These are phyloP conservation scores for Penicillium vulpinum DNA, from an alignment of 2,329 filamentous ascomycete genomes.

Conservation along the genomic window DNA sequence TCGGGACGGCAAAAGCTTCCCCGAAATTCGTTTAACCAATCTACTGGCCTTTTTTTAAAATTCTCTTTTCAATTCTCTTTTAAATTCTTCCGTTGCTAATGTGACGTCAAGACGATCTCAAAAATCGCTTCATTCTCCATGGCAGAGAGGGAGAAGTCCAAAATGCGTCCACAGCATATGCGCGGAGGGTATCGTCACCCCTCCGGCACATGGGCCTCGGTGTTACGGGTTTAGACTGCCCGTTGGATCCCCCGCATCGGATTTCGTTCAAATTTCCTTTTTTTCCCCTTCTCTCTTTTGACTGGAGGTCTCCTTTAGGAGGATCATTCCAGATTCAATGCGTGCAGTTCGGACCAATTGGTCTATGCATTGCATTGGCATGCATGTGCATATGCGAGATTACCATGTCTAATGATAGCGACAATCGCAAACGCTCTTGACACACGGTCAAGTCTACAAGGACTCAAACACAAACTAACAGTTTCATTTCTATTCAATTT, in stretches of 20 bases:
- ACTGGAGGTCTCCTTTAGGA: background rate
- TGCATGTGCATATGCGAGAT: background rate
- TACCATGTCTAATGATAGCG: background rate
- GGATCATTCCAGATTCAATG: background rate
- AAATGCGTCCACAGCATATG: background rate
- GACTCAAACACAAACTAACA: background rate
- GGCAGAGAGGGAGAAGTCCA: background rate
- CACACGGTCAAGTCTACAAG: background rate
- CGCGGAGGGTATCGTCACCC: background rate
- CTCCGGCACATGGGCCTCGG: constrained; percentile 3
- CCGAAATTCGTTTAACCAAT: constrained; percentile 11
- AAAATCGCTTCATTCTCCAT: background rate
- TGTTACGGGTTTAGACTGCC: background rate
- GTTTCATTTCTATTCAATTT: constrained; percentile 10
- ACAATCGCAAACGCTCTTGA: background rate
- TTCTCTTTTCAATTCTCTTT: constrained; percentile 3
- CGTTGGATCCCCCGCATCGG: constrained; percentile 1
- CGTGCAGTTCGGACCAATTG: background rate
- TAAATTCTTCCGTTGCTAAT: background rate
- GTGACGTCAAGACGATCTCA: background rate
- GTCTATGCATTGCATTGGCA: background rate
- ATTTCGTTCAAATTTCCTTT: background rate
- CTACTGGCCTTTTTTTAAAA: background rate
- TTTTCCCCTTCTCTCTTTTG: background rate
- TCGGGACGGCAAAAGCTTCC: constrained; percentile 5